A percentile compares a stretch with the other conserved stretches of the same genome.
These are phyloP conservation scores for Parathielavia appendiculata DNA, from an alignment of 495 filamentous ascomycete genomes.

Conservation along the genomic window DNA sequence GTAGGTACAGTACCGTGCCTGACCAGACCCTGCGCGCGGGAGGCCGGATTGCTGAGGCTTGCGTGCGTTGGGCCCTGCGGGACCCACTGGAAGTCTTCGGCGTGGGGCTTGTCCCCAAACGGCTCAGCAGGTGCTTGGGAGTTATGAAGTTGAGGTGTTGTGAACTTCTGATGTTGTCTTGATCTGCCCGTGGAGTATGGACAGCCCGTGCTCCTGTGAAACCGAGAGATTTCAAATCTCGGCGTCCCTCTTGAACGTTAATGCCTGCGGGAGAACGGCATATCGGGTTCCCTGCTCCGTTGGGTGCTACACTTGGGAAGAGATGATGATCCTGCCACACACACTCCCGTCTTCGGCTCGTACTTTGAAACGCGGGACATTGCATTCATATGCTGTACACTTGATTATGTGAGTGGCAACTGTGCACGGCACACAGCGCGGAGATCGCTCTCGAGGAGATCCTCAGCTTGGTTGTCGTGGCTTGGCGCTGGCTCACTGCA, in stretches of 20 bases:
- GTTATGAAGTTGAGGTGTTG: too few species aligned
- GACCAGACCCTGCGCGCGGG: too few species aligned
- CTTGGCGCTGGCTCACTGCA: slow-evolving; percentile 6
- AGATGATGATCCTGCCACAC: neutral
- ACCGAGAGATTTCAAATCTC: too few species aligned
- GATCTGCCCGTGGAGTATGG: too few species aligned
- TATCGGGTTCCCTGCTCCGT: neutral
- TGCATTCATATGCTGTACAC: neutral
- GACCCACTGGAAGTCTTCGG: too few species aligned
- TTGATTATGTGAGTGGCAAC: neutral
- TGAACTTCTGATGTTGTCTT: too few species aligned
- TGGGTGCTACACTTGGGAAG: neutral
- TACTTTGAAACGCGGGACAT: neutral
- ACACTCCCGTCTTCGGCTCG: neutral
- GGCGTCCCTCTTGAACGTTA: too few species aligned
- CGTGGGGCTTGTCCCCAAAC: too few species aligned
- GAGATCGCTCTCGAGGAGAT: neutral
- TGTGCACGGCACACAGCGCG: slow-evolving; percentile 1
- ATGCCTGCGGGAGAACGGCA: neutral
- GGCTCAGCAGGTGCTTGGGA: too few species aligned
- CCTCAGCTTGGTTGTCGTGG: neutral
- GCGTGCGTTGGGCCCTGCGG: slow-evolving; percentile 3
- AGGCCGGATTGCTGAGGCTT: too few species aligned
- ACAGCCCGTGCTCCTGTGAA: too few species aligned
- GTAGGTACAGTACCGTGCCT: too few species aligned